Percentiles rank a stretch among this genome's conserved stretches.
These are phyloP conservation scores for Exophiala sideris DNA, from an alignment of 2,329 filamentous ascomycete genomes.

Conservation along the genomic window DNA sequence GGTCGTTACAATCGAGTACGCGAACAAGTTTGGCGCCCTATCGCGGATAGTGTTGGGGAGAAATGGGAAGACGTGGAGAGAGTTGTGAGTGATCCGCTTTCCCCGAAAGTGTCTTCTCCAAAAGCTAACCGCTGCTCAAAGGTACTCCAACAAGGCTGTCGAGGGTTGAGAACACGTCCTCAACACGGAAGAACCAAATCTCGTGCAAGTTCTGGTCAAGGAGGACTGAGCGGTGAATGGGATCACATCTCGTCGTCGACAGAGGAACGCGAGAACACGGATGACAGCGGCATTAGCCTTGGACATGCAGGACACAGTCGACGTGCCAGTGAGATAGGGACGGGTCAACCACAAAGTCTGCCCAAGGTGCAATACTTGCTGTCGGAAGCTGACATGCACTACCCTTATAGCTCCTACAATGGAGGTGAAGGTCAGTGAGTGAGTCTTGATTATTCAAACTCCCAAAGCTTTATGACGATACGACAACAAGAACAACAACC, in stretches of 20 bases:
- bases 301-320: constrained; percentile 18
- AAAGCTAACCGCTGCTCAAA: not conserved
- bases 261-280: constrained; percentile 21
- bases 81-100: constrained; percentile 59
- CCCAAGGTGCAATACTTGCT: constrained; percentile 16
- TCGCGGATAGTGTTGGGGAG: constrained; percentile 61
- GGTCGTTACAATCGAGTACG: constrained; percentile 71
- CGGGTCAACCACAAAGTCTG: constrained; percentile 12
- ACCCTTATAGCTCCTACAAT: constrained; percentile 11
- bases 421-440: not conserved
- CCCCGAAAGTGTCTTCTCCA: not conserved
- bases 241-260: constrained; percentile 8
- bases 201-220: constrained; percentile 20
- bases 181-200: constrained; percentile 19
- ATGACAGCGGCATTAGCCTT: constrained; percentile 28
- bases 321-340: constrained; percentile 17
- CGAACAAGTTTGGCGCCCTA: constrained; percentile 74
- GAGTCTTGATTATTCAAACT: not conserved
- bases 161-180: constrained; percentile 36
- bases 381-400: constrained; percentile 7
- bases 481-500: not conserved
- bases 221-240: constrained; percentile 7
- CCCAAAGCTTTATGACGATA: not conserved
- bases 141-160: constrained; percentile 69
- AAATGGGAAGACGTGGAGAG: constrained; percentile 69